Conservation (phyloP, 352 stramenopile species). For the Globisporangium carolinianum region DNA sequence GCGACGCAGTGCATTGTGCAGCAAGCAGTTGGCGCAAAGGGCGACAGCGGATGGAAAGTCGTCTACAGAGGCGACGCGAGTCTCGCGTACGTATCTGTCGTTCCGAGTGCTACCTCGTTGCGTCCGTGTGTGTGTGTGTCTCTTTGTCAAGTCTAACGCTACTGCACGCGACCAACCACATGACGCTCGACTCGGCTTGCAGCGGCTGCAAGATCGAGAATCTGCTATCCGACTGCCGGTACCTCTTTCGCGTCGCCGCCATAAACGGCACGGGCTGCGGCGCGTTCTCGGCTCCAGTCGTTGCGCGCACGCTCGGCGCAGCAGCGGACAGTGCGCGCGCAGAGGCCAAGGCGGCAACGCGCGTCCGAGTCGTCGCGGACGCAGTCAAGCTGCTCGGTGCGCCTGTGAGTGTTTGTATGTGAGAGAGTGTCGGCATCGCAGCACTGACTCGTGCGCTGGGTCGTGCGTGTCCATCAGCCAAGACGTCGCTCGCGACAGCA, state of each 20-base stretch:
- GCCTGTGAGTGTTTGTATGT: background rate
- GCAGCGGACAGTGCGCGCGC: background rate
- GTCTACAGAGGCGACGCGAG: slow-evolving; percentile 15
- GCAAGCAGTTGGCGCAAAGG: slow-evolving; percentile 13
- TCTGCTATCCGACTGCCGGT: slow-evolving; percentile 15
- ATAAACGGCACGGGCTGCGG: slow-evolving; percentile 8
- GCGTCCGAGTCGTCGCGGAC: background rate
- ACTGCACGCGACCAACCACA: too few species aligned
- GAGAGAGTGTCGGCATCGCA: background rate
- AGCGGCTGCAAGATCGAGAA: slow-evolving; percentile 11
- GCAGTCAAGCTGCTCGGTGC: slow-evolving; percentile 10
- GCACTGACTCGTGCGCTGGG: background rate
- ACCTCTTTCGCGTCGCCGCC: slow-evolving; percentile 21
- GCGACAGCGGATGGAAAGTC: slow-evolving; percentile 18
- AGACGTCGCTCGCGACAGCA: background rate
- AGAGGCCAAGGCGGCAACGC: slow-evolving; percentile 1
- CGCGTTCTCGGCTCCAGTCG: slow-evolving; percentile 13
- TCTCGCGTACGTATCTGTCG: slow-evolving; percentile 4
- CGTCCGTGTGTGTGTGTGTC: background rate
- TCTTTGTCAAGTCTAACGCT: too few species aligned
- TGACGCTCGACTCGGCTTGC: too few species aligned
- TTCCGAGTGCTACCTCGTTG: background rate
- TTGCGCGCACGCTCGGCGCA: slow-evolving; percentile 1
- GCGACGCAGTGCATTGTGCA: slow-evolving; percentile 16
- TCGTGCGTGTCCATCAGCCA: background rate